phyloP scores from a whole-genome alignment of 2,329 filamentous ascomycete species.

The Aspergillus clavatus region DNA sequence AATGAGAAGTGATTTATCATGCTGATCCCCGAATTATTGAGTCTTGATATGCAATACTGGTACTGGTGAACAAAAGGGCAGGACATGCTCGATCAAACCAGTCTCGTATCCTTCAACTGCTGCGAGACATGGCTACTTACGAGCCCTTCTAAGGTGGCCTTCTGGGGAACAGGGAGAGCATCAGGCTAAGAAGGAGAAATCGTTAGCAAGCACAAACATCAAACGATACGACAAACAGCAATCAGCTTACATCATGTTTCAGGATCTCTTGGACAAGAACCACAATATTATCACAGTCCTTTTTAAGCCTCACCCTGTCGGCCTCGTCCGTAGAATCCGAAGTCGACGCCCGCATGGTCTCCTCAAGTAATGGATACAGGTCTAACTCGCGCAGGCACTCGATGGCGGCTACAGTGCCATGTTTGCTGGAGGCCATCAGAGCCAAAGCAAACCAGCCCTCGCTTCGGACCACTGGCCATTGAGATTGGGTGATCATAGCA shows the following conservation, averaged over 20 bases:
- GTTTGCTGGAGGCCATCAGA: conserved; percentile 38
- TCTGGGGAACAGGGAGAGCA: conserved; percentile 23
- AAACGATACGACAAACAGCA: no score
- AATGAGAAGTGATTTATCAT: no score
- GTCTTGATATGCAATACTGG: no score
- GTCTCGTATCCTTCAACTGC: conserved; percentile 12
- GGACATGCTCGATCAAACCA: neutral
- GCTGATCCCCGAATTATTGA: no score
- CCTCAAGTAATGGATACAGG: conserved; percentile 31
- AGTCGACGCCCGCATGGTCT: conserved; percentile 22
- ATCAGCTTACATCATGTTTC: conserved; percentile 35
- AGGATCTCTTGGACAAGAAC: conserved; percentile 38
- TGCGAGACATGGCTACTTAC: conserved; percentile 23
- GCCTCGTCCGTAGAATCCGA: conserved; percentile 19
- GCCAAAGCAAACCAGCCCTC: conserved; percentile 49
- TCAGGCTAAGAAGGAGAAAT: conserved; percentile 20
- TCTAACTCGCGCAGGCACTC: conserved; percentile 34
- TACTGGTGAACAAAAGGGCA: neutral
- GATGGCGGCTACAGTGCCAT: conserved; percentile 31
- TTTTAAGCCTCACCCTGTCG: conserved; percentile 24
- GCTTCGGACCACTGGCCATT: conserved; percentile 46
- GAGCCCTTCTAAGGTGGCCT: conserved; percentile 26
- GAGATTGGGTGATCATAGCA: conserved; percentile 42
- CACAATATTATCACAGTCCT: conserved; percentile 40
- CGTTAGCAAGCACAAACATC: no score